A percentile compares a stretch with the other conserved stretches of the same genome.
Conservation (phyloP, 2,329 filamentous ascomycete species). For the Talaromyces piceae region DNA sequence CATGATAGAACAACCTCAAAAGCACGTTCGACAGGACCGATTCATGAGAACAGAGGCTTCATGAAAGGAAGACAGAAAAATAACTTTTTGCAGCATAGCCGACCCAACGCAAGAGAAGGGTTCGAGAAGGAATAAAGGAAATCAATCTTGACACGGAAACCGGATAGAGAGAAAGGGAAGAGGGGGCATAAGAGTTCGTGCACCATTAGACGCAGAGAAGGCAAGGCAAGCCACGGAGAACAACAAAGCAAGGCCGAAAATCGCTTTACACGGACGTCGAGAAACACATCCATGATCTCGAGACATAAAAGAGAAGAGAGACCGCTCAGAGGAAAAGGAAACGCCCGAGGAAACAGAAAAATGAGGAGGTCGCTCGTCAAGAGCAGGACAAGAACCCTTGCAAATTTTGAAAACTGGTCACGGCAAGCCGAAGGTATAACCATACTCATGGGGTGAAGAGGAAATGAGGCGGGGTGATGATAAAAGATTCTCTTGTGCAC, state of each 20-base stretch:
- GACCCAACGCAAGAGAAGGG: constrained; percentile 35
- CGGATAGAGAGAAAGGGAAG: constrained; percentile 2
- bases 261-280: constrained; percentile 12
- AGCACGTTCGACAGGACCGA: constrained; percentile 34
- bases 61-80: constrained; percentile 13
- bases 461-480: constrained; percentile 26
- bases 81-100: constrained; percentile 40
- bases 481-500: constrained; percentile 13
- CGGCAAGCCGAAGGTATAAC: constrained; percentile 32
- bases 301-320: constrained; percentile 24
- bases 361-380: constrained; percentile 34
- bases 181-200: constrained; percentile 22
- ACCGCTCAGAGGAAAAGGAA: constrained; percentile 35
- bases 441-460: constrained; percentile 36
- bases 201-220: constrained; percentile 30
- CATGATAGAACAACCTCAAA: constrained; percentile 26
- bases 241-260: constrained; percentile 12
- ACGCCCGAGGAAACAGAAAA: constrained; percentile 34
- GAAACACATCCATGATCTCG: constrained; percentile 26
- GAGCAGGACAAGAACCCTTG: constrained; percentile 34
- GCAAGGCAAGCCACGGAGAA: constrained; percentile 12
- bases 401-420: constrained; percentile 21
- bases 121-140: constrained; percentile 18
- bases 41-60: constrained; percentile 23
- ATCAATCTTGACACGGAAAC: constrained; percentile 4